Base-by-base conservation (phyloP, 2,329 filamentous ascomycete species). In the Blastomyces gilchristii region DNA sequence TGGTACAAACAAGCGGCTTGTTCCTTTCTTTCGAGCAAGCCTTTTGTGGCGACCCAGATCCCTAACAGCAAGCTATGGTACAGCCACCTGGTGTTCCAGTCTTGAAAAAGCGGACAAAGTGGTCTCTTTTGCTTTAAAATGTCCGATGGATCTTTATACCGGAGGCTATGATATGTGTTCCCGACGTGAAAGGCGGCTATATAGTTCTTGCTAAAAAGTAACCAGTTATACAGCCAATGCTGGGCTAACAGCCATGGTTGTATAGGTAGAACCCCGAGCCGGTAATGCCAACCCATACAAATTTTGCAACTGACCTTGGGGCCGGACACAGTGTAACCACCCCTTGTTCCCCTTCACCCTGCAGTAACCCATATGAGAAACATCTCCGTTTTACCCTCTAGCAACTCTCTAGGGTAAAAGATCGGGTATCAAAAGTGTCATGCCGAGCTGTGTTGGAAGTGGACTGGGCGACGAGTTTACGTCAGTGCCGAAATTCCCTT, bases 341-440 rank as follows among this genome's bases (percentile, higher is more conserved):
- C 28, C 39, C 28, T 59, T 25, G 43, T 34, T 49, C 28, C 49
- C 41, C 16, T 49, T 49, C 57, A 8, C 57, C 25, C 41, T 59
- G 57, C 57, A 41, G 43, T 49, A 59, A 49, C 57, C 57, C 57
- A 34, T 59, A 47, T 37, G 57, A 59, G 57, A 59, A 59, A 14
- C 41, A 47, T 59, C 57, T 49, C 57, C 57, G 57, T 34, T 34
- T 49, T 34, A 34, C 28, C 34, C 43, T 41, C 22, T 3, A 16
- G 16, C 8, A 25, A 37, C 22, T 37, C 39, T 14, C 37, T 45
- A 45, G 22, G 45, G 28, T 59, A 41, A 47, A 28, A 25, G 43
- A 45, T 18, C 41, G 28, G 25, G 57, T 37, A 18, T 37, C 57
- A 34, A 59, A 49, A 59, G 9, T 12, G 18, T 28, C 54, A 41